phyloP scores from a whole-genome alignment of 129 eudicot species.

The Oenanthe sinensis region DNA sequence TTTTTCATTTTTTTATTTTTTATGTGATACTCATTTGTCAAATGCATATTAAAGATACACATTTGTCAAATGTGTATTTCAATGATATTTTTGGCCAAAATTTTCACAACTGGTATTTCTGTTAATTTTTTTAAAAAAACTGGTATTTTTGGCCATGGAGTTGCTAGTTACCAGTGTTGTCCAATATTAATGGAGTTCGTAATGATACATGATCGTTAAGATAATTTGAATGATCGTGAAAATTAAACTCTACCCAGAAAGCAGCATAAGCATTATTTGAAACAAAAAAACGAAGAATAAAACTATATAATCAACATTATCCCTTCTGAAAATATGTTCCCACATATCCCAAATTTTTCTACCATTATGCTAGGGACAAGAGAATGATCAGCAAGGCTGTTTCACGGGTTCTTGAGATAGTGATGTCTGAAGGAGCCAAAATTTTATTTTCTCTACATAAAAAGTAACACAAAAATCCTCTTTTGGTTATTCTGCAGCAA shows the following conservation, averaged over 20 bases:
- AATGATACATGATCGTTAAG: constrained; percentile 7
- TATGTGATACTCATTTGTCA: too few species aligned
- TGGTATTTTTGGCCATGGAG: too few species aligned
- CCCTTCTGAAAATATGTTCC: neutral
- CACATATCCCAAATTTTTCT: neutral
- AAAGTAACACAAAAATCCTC: constrained; percentile 24
- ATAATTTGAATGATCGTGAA: constrained; percentile 4
- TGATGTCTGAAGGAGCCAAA: constrained; percentile 26
- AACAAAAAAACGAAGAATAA: neutral
- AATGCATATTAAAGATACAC: too few species aligned
- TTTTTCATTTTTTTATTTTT: too few species aligned
- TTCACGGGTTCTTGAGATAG: constrained; percentile 9
- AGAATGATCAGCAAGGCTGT: constrained; percentile 2
- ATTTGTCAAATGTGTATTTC: too few species aligned
- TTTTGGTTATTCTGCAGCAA: constrained; percentile 26
- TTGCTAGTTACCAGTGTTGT: too few species aligned
- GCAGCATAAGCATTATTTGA: neutral
- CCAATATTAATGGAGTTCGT: too few species aligned
- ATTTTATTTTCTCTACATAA: constrained; percentile 23
- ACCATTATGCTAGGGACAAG: constrained; percentile 11
- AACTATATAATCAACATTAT: neutral
- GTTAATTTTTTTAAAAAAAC: too few species aligned
- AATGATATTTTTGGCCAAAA: too few species aligned
- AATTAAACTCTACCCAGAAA: neutral
- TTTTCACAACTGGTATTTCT: too few species aligned